phyloP scores from a whole-genome alignment of 208 protist genomes.

The Leishmania mexicana region DNA sequence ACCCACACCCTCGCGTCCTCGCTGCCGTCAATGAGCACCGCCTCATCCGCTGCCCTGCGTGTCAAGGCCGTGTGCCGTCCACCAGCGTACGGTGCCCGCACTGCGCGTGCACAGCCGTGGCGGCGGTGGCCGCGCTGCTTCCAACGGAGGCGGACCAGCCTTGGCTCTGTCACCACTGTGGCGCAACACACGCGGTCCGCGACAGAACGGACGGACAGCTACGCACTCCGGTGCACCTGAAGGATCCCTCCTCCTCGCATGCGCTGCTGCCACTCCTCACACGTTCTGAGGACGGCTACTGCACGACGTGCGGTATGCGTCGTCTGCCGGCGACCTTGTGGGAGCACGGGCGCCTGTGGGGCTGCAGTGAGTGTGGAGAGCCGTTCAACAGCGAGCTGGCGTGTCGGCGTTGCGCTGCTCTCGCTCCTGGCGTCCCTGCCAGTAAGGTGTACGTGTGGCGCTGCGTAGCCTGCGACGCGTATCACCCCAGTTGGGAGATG shows the following conservation, averaged over 20 bases:
- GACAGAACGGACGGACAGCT: neutral
- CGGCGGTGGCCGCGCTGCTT: constrained; percentile 33
- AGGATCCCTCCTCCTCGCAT: neutral
- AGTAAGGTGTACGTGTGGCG: constrained; percentile 48
- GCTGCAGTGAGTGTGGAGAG: constrained; percentile 39
- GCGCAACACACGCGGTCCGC: constrained; percentile 27
- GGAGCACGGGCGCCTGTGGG: constrained; percentile 44
- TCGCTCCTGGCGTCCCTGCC: constrained; percentile 41
- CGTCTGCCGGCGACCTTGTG: constrained; percentile 40
- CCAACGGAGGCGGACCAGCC: constrained; percentile 39
- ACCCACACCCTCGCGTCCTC: constrained; percentile 46
- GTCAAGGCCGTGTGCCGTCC: constrained; percentile 32
- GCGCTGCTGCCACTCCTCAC: neutral
- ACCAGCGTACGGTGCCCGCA: constrained; percentile 30
- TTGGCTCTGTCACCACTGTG: constrained; percentile 49
- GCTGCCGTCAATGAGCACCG: constrained; percentile 32
- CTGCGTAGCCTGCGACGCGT: constrained; percentile 34
- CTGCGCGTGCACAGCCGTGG: constrained; percentile 36
- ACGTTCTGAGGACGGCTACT: constrained; percentile 15
- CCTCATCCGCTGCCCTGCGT: constrained; percentile 44
- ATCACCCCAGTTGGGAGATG: constrained; percentile 45
- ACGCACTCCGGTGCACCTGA: neutral
- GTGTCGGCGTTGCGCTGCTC: constrained; percentile 43
- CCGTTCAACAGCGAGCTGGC: constrained; percentile 30
- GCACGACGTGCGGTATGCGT: constrained; percentile 33